Base-by-base conservation (phyloP, 1,284 basidiomycete genomes). In the Omphalotus olearius region DNA sequence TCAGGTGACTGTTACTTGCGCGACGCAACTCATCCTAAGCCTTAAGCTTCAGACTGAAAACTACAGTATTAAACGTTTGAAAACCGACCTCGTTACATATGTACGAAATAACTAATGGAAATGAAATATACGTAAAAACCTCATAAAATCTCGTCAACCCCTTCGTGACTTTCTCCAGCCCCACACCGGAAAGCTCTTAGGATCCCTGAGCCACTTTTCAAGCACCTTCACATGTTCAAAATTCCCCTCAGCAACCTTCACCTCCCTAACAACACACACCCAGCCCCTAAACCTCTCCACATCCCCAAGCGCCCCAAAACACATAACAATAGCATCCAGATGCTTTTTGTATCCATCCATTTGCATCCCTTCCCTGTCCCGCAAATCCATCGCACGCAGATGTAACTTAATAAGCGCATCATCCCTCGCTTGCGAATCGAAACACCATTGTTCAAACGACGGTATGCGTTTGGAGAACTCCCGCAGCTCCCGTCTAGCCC, bases 271-370 rank as follows among this genome's bases (percentile, higher is more conserved):
- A 36, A 56, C 58, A 26, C 53, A 51, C 6, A 63, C 61, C 69
- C 70, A 73, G 17, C 55, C 50, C 37, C 55, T 59, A 51, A 75
- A 75, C 51, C 64, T 65, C 37, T 65, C 56, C 14, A 57, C 60
- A 45, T 75, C 69, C 14, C 60, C 62, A n/a, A 74, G 53, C 14
- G 71, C 70, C 0, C 70, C 73, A 56, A 70, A 72, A 47, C 70
- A 72, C 66, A 72, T 70, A 1, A 69, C 70, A 17, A 75, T 64
- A 3, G 57, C 62, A 45, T 74, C 72, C 10, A 69, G 57, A 42
- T 74, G 71, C 30, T 63, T 61, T 37, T 62, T 64, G 38, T 54
- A 59, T 43, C 56, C 58, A 9, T 60, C 55, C 33, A 50, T 50
- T 48, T 65, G 47, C 3, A 65, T 53, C 11, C 63, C 63, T 45